Evolutionary conservation across 768 basidiomycete species (phyloP).

Genomic region (Boletus huronensis): DNA sequence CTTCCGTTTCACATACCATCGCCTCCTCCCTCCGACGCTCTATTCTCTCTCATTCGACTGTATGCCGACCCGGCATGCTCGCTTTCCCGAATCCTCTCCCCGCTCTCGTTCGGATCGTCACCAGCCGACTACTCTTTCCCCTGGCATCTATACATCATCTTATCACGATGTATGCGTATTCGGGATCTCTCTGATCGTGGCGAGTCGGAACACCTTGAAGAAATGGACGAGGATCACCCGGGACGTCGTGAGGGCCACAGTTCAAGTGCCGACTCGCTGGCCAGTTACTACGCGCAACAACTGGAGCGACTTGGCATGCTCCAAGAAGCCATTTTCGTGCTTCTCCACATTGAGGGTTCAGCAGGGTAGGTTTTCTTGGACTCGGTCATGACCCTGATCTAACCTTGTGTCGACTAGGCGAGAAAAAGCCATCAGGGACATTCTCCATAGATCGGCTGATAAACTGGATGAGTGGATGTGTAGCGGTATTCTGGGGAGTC

Average conservation of each 20-base stretch:
- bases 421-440: conserved; percentile 75
- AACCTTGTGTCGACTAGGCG: conserved; percentile 52
- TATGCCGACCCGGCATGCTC: conserved; percentile 69
- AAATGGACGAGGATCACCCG: conserved; percentile 42
- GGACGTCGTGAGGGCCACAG: conserved; percentile 68
- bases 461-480: conserved; percentile 71
- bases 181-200: conserved; percentile 88
- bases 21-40: conserved; percentile 58
- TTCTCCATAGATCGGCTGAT: conserved; percentile 67
- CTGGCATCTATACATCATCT: conserved; percentile 90
- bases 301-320: conserved; percentile 78
- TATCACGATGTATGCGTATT: conserved; percentile 77
- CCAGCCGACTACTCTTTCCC: conserved; percentile 79
- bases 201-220: conserved; percentile 37
- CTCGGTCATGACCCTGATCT: not conserved
- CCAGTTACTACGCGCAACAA: conserved; percentile 82
- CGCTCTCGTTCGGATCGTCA: conserved; percentile 70
- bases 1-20: conserved; percentile 43
- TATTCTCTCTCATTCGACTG: conserved; percentile 80
- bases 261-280: conserved; percentile 76
- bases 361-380: conserved; percentile 54
- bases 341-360: conserved; percentile 82
- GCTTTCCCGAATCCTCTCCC: conserved; percentile 63
- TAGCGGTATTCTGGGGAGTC: conserved; percentile 65
- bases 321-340: conserved; percentile 83